Evolutionary conservation across 805 yeast genomes (phyloP), one percentile per base, ranked within the genome.

Genomic region (Clavispora vitiphila): DNA sequence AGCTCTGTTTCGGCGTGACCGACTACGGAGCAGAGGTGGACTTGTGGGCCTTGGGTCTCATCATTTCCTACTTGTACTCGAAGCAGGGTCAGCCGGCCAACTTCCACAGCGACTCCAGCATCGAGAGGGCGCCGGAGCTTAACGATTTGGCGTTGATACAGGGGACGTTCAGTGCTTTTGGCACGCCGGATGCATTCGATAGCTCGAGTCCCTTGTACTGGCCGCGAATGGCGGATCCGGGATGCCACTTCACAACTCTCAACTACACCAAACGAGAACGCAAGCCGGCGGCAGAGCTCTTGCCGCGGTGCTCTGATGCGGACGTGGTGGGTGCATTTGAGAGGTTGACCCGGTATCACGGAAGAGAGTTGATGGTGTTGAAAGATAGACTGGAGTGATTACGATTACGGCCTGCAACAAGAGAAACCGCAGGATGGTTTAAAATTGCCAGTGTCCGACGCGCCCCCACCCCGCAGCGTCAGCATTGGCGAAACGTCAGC

Each of bases 31-130:
- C 55, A 27, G 77, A 71, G 30, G 65, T 86, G 8, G 95, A 86
- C 52, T 66, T 84, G 12, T 86, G 95, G 95, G 66, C 85, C 1
- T 56, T 77, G 15, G 95, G 87, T 0, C 73, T 87, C 9, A 53
- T 85, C 2, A 51, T 81, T 37, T 76, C 81, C n/a, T 57, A 74
- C 35, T 49, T 87, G 23, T 72, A 73, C 47, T 65, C 71, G 18
- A 23, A 34, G 4, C 41, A 52, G 23, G 62, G 67, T 14, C 44
- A 47, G 8, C 61, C 69, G 8, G 51, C 53, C n/a, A 62, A 78
- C 11, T 29, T 15, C 23, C 48, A 45, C 12, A 50, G 46, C 42
- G 61, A 70, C 14, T 45, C 57, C 18, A 64, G 25, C 4, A 61
- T 62, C 12, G 51, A 46, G 18, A 11, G 23, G n/a, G 15, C 18